Evolutionary conservation across 176 grass and related monocot species (phyloP).

Genomic region (sorghum (Sorghum bicolor)): DNA sequence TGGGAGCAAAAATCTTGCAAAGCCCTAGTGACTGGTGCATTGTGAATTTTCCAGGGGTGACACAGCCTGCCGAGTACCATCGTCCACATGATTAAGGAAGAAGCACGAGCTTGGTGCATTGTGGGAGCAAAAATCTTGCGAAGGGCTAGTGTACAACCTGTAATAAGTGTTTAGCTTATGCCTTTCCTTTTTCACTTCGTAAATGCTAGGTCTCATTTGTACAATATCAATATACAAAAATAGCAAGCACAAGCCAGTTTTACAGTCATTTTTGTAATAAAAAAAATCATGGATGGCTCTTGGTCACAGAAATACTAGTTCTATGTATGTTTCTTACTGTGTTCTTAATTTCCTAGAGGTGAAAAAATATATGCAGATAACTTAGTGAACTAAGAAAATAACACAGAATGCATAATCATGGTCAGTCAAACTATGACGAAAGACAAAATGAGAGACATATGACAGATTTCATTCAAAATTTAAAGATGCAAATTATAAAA

Average conservation of each 20-base stretch:
- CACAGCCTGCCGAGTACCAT: not conserved
- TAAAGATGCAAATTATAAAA: not conserved
- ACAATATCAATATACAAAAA: not conserved
- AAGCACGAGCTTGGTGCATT: too few relatives aligned
- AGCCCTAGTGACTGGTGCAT: not conserved
- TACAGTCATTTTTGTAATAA: not conserved
- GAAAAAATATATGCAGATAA: not conserved
- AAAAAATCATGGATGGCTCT: not conserved
- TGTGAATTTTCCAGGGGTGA: not conserved
- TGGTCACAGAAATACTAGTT: not conserved
- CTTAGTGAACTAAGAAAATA: not conserved
- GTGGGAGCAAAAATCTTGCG: not conserved
- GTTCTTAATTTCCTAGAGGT: not conserved
- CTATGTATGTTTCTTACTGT: not conserved
- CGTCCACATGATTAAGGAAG: too few relatives aligned
- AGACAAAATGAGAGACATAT: not conserved
- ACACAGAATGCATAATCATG: not conserved
- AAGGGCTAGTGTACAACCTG: not conserved
- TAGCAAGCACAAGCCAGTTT: not conserved
- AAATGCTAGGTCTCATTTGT: not conserved
- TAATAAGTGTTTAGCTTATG: not conserved
- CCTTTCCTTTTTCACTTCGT: not conserved
- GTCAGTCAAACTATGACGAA: not conserved
- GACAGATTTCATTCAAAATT: not conserved
- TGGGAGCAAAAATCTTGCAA: not conserved